Evolutionary conservation across 2,329 filamentous ascomycete species (phyloP), one percentile per base, ranked within the genome.

Genomic region (Colletotrichum incanum): DNA sequence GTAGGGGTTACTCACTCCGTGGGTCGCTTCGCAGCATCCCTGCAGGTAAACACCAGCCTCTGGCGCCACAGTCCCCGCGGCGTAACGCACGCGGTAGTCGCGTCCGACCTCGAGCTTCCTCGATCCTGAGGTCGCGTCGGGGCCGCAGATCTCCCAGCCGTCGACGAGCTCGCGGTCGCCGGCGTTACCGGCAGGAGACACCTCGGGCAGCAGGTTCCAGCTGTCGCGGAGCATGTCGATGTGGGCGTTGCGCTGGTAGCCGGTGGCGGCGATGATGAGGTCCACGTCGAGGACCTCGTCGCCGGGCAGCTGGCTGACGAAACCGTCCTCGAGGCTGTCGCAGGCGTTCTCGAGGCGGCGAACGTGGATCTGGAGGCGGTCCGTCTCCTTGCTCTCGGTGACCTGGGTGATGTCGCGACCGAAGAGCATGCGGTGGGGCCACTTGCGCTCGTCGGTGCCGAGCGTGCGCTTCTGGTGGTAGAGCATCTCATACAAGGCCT

Each of bases 21-120:
- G 96, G 43, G 95, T 97, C 73, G 88, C 91, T 85, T 98, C 95
- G 80, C 95, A 97, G 84, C 95, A 98, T 41, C 96, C 96, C 81
- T 98, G 96, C 77, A 98, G 86, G 93, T 94, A 98, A 71, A 98
- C 87, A 4, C 95, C 95, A 18, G 94, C 93, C 55, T 92, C 90
- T 0, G 87, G 79, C n/a, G 90, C 88, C 43, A 98, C 92, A 59
- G 89, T 87, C 39, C 89, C 91, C 1, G 89, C 84, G 60, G 89
- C 87, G 79, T 97, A 94, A 71, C 91, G 85, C 60, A 98, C 90
- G 63, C 88, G 88, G 82, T 98, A 98, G 80, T 98, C 90, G 65
- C 96, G 89, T 41, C 87, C 86, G 1, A 98, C 93, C 20, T 87
- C 86, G 84, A 94, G 92, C 72, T 89, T 85, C 39, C 86, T 80